Evolutionary conservation across 768 basidiomycete species (phyloP), one percentile per base, ranked within the genome.

Genomic region (Phlebiopsis gigantea): DNA sequence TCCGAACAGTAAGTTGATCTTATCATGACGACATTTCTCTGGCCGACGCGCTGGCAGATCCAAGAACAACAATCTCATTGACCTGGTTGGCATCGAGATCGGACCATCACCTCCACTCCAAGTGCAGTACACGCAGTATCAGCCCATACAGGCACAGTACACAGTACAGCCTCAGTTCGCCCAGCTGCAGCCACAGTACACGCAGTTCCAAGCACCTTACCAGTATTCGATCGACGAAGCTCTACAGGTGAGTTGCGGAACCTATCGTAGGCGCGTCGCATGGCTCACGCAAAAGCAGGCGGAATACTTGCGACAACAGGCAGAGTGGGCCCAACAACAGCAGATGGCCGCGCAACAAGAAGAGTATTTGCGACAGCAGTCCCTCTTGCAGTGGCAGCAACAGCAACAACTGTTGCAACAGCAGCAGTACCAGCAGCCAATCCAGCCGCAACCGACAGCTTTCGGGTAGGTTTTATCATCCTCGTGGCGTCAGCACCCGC

Each of bases 161-260:
- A 55, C 63, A 8, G 56, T 67, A 17, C 58, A 66, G 44, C 61
- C 67, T 0, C 65, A 67, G 21, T 61, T 49, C 43, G 58, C 60
- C 5, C 39, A 60, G 24, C 14, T 65, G 21, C 59, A 58, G 31
- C 66, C 64, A 5, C 66, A 67, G 51, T 65, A 62, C 60, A 67
- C 66, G 7, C 52, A 57, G n/a, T 69, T 90, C 25, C 87, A 89
- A 64, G 86, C 88, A 4, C 92, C 91, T 61, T 84, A 78, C 66
- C 87, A 87, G 0, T 73, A 78, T 15, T 63, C 89, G 50, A 96
- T 93, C 65, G 90, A 94, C 62, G 90, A 94, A 68, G 85, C 85
- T 9, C 79, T 85, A 62, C 85, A 88, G 73, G 79, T 76, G 31
- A 25, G 67, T 54, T 31, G 25, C 15, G 34, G 5, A 26, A 5